Percentiles rank a stretch among this genome's conserved stretches.
phyloP scores from a whole-genome alignment of 106 monocot species.

The Iris macrosiphon region DNA sequence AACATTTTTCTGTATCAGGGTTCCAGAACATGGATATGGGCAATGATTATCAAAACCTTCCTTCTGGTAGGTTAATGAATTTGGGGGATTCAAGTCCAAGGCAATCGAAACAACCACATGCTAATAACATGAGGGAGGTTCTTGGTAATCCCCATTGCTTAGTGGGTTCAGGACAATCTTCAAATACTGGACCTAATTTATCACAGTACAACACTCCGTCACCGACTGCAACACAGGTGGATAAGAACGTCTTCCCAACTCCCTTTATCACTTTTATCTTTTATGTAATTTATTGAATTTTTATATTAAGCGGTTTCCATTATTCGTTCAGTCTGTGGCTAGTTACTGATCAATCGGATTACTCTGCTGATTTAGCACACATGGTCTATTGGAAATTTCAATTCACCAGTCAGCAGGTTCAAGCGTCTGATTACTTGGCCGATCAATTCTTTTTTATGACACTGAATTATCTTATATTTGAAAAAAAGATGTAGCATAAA shows the following conservation, averaged over 20 bases:
- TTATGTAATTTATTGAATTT: too few relatives aligned
- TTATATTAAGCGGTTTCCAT: too few relatives aligned
- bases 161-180: slow-evolving; percentile 16
- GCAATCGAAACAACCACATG: slow-evolving; percentile 45
- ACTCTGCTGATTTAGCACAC: too few relatives aligned
- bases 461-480: too few relatives aligned
- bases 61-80: slow-evolving; percentile 21
- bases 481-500: too few relatives aligned
- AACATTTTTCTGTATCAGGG: slow-evolving; percentile 41
- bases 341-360: too few relatives aligned
- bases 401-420: too few relatives aligned
- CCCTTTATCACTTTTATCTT: neutral
- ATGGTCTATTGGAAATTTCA: too few relatives aligned
- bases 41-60: slow-evolving; percentile 29
- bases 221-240: slow-evolving; percentile 62
- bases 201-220: slow-evolving; percentile 82
- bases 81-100: slow-evolving; percentile 53
- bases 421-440: too few relatives aligned
- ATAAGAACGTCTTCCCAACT: neutral
- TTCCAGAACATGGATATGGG: slow-evolving; percentile 31
- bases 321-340: too few relatives aligned
- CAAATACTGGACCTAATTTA: slow-evolving; percentile 26
- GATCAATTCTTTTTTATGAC: too few relatives aligned
- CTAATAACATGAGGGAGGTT: slow-evolving; percentile 39
- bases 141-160: slow-evolving; percentile 32